Percentiles rank a stretch among this genome's conserved stretches.
phyloP scores from a whole-genome alignment of 2,329 filamentous ascomycete species.

The Aspergillus udagawae region DNA sequence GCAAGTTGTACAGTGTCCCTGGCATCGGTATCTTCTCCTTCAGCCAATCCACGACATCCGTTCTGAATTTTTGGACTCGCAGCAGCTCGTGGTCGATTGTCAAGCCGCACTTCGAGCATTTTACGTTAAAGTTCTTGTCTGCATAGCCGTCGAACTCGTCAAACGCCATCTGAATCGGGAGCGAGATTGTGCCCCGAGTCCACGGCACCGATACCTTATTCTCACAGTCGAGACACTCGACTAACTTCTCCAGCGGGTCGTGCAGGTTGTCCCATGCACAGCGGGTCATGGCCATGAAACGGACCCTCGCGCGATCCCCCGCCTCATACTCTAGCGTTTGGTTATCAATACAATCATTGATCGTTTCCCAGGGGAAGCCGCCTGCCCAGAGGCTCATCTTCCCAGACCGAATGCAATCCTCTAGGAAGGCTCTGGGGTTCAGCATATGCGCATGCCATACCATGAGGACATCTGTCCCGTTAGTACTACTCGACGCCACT shows the following conservation, averaged over 20 bases:
- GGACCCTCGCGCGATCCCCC: conserved; percentile 39
- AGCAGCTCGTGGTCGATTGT: conserved; percentile 56
- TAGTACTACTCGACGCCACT: conserved; percentile 3
- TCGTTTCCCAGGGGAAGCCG: conserved; percentile 62
- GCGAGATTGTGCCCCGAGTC: conserved; percentile 45
- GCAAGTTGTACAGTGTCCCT: conserved; percentile 60
- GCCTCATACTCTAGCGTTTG: conserved; percentile 55
- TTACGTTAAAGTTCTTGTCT: conserved; percentile 45
- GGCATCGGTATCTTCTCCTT: conserved; percentile 55
- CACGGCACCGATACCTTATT: conserved; percentile 49
- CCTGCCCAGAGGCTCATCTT: conserved; percentile 56
- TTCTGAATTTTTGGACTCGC: conserved; percentile 58
- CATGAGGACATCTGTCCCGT: conserved; percentile 63
- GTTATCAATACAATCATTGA: conserved; percentile 57
- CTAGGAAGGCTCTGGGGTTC: conserved; percentile 69
- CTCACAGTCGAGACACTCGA: conserved; percentile 57
- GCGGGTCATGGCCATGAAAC: conserved; percentile 49
- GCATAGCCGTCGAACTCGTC: conserved; percentile 28
- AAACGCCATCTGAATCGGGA: conserved; percentile 21
- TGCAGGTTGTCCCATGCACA: conserved; percentile 58
- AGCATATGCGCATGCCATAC: conserved; percentile 77
- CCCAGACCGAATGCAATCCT: conserved; percentile 64
- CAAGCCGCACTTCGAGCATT: conserved; percentile 51
- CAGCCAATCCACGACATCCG: conserved; percentile 52
- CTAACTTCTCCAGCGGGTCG: conserved; percentile 45